Evolutionary conservation across 768 basidiomycete genomes (phyloP), one percentile per base, ranked within the genome.

Genomic region (Leccinum pellstonianum): DNA sequence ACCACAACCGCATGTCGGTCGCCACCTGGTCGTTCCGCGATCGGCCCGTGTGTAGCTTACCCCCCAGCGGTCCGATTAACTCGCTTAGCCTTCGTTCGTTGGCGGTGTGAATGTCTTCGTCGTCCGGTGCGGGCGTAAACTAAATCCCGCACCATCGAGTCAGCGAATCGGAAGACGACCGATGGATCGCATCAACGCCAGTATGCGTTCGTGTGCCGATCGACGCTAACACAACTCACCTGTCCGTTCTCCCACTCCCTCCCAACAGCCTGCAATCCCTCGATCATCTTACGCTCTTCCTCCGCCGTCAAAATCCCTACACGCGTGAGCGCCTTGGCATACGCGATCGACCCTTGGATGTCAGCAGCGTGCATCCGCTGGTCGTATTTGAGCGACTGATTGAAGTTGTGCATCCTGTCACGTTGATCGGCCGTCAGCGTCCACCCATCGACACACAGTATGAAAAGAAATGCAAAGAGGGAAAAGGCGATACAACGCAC

Each of bases 51-150:
- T 99, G 97, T 47, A 99, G 80, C 75, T 98, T 99, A 3, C 97
- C 97, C 5, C 93, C 95, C 15, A 93, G 83, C 14, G 91, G 80
- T 0, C 97, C 97, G 56, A 98, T 93, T 55, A 99, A 76, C 77
- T 99, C 96, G 62, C 87, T 91, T 64, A 99, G 75, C 46, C 97
- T 85, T 51, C 97, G 86, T 73, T 99, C 97, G 69, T 98, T 99
- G 56, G 97, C 97, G 12, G 97, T 99, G 73, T 98, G 96, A 60
- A 99, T 98, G 70, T 99, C 97, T 69, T 99, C 97, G 67, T 99
- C 97, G 66, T 96, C 94, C n/a, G 85, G 79, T 61, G 88, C 79
- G 31, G 86, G 76, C 57, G 77, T 71, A 70, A 99, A 99, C 90
- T 95, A 67, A 29, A 48, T 11, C 27, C 27, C 23, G 12, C n/a